These are phyloP conservation scores for Plasmodium berghei DNA, from an alignment of 169 alveolate genomes.

Conservation along the genomic window DNA sequence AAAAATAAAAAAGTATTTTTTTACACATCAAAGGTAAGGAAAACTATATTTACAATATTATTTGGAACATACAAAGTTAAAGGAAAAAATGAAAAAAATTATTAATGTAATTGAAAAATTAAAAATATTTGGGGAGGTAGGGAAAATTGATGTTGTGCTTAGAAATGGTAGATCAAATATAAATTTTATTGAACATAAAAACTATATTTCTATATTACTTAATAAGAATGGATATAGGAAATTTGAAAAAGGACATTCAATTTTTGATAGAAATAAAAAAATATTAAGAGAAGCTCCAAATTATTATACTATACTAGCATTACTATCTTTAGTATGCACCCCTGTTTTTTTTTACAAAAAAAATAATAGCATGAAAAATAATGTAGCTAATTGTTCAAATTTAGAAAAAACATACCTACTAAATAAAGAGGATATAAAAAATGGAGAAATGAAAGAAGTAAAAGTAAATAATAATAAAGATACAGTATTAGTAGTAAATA, in stretches of 20 bases:
- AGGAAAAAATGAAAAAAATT: too few relatives aligned
- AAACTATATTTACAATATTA: too few relatives aligned
- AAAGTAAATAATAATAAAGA: constrained; percentile 78
- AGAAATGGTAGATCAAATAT: not conserved
- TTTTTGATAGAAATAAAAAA: constrained; percentile 5
- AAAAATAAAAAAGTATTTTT: too few relatives aligned
- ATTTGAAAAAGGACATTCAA: not conserved
- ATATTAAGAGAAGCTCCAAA: not conserved
- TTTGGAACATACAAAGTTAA: too few relatives aligned
- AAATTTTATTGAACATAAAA: too few relatives aligned
- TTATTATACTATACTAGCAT: constrained; percentile 1
- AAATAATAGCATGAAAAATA: not conserved
- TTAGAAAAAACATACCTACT: constrained; percentile 71
- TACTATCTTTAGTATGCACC: constrained; percentile 24
- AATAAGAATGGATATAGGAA: not conserved
- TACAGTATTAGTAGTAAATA: constrained; percentile 78
- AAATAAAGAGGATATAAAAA: constrained; percentile 76
- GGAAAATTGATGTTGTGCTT: not conserved
- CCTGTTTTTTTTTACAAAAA: constrained; percentile 7
- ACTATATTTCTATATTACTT: too few relatives aligned
- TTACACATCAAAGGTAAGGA: too few relatives aligned
- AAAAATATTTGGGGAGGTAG: too few relatives aligned
- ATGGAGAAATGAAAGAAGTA: constrained; percentile 85
- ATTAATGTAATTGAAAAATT: too few relatives aligned
- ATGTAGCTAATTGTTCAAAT: constrained; percentile 19